phyloP scores from a whole-genome alignment of 2,329 filamentous ascomycete species.

The Mycosphaerella sp. region DNA sequence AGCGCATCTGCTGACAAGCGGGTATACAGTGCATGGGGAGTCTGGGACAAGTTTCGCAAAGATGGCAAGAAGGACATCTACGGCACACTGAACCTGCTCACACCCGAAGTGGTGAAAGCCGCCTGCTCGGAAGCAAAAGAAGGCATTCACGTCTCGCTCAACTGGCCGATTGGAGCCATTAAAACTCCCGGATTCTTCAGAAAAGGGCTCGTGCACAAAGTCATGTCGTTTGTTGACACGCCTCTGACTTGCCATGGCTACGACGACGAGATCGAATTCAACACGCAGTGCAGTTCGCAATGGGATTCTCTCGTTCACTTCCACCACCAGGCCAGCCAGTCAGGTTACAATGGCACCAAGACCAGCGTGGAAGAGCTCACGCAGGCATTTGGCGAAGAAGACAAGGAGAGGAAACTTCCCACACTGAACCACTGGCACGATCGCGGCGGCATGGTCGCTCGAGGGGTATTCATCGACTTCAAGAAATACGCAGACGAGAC shows the following conservation, averaged over 20 bases:
- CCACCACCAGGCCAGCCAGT: slow-evolving; percentile 36
- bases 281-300: slow-evolving; percentile 43
- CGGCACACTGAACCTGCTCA: slow-evolving; percentile 44
- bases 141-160: slow-evolving; percentile 39
- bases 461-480: slow-evolving; percentile 54
- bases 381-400: slow-evolving; percentile 27
- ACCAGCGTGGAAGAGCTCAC: slow-evolving; percentile 27
- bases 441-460: slow-evolving; percentile 47
- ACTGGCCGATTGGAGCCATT: slow-evolving; percentile 36
- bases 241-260: slow-evolving; percentile 34
- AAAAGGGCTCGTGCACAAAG: slow-evolving; percentile 33
- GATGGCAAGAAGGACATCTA: slow-evolving; percentile 40
- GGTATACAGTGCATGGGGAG: slow-evolving; percentile 36
- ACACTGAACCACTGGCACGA: slow-evolving; percentile 45
- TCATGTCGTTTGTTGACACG: slow-evolving; percentile 32
- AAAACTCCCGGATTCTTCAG: slow-evolving; percentile 34
- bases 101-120: slow-evolving; percentile 37
- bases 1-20: slow-evolving; percentile 6
- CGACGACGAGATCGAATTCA: slow-evolving; percentile 44
- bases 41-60: slow-evolving; percentile 36
- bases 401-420: slow-evolving; percentile 25
- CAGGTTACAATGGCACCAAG: slow-evolving; percentile 47
- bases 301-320: slow-evolving; percentile 44
- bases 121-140: slow-evolving; percentile 40
- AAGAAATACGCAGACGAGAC: slow-evolving; percentile 52